A percentile compares a stretch with the other conserved stretches of the same genome.
Conservation (phyloP, 2,329 filamentous ascomycete species). For the Calonectria ilicicola region DNA sequence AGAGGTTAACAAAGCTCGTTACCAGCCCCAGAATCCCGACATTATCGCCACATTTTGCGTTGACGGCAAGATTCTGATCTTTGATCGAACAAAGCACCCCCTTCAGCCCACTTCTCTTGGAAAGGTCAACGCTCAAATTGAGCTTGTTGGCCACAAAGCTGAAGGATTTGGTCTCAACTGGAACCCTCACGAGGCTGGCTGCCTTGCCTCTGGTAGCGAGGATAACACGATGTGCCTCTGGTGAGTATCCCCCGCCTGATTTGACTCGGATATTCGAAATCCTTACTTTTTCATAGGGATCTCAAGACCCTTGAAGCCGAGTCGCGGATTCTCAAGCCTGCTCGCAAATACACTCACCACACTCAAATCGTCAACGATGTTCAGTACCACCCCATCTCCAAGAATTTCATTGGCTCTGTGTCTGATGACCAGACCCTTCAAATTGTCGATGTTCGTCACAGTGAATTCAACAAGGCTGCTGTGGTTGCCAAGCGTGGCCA, state of each 20-base stretch:
- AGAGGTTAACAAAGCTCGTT: slow-evolving; percentile 98
- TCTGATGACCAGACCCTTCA: slow-evolving; percentile 96
- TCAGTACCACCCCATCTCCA: slow-evolving; percentile 90
- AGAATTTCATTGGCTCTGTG: slow-evolving; percentile 88
- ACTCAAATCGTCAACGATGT: slow-evolving; percentile 95
- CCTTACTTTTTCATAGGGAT: slow-evolving; percentile 68
- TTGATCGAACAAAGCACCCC: slow-evolving; percentile 95
- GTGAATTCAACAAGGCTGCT: slow-evolving; percentile 74
- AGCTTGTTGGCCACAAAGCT: slow-evolving; percentile 84
- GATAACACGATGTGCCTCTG: slow-evolving; percentile 93
- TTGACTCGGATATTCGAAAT: slow-evolving; percentile 7
- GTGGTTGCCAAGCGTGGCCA: slow-evolving; percentile 81
- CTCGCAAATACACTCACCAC: slow-evolving; percentile 87
- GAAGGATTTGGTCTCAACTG: slow-evolving; percentile 95
- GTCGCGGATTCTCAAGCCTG: slow-evolving; percentile 77
- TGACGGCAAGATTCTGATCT: slow-evolving; percentile 89
- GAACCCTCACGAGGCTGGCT: slow-evolving; percentile 86
- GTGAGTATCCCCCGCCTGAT: slow-evolving; percentile 60
- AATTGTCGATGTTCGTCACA: slow-evolving; percentile 85
- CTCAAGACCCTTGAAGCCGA: slow-evolving; percentile 79
- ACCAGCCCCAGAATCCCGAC: slow-evolving; percentile 97
- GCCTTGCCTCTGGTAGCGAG: slow-evolving; percentile 90
- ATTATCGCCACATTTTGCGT: slow-evolving; percentile 94
- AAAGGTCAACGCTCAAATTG: slow-evolving; percentile 83
- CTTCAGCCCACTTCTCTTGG: slow-evolving; percentile 74